Evolutionary conservation across 345 rosid species (phyloP).

Genomic region (Kandelia obovata): DNA sequence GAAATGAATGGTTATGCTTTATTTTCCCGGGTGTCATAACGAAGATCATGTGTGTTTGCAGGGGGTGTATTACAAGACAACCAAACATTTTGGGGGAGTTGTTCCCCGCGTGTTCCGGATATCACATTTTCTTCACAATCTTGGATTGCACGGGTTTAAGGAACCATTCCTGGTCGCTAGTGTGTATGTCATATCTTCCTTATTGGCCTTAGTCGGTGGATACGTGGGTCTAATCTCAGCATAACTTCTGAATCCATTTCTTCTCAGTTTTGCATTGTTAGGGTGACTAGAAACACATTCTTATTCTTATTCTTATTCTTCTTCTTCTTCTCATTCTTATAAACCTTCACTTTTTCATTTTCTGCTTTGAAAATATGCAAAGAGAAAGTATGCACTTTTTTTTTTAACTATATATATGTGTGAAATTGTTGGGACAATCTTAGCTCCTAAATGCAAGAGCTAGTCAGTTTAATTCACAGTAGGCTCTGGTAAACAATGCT

Average conservation of each 20-base stretch:
- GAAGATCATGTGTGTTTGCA: slow-evolving; percentile 9
- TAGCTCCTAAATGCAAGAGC: no score
- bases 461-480: no score
- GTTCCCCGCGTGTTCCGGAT: slow-evolving; percentile 41
- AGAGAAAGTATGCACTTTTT: neutral
- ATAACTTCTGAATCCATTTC: slow-evolving; percentile 22
- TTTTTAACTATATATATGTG: no score
- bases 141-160: slow-evolving; percentile 42
- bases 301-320: neutral
- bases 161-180: slow-evolving; percentile 53
- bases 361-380: neutral
- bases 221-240: slow-evolving; percentile 59
- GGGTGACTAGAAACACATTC: neutral
- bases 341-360: neutral
- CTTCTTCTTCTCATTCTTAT: neutral
- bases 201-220: slow-evolving; percentile 51
- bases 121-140: slow-evolving; percentile 55
- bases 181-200: slow-evolving; percentile 43
- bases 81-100: slow-evolving; percentile 31
- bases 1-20: neutral
- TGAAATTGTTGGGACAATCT: no score
- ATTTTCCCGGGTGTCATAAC: neutral
- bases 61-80: slow-evolving; percentile 41
- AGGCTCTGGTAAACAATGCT: no score
- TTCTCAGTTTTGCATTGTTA: slow-evolving; percentile 9